A percentile compares a stretch with the other conserved stretches of the same genome.
phyloP scores from a whole-genome alignment of 768 basidiomycete genomes.

The Termitomyces eurrhizus region DNA sequence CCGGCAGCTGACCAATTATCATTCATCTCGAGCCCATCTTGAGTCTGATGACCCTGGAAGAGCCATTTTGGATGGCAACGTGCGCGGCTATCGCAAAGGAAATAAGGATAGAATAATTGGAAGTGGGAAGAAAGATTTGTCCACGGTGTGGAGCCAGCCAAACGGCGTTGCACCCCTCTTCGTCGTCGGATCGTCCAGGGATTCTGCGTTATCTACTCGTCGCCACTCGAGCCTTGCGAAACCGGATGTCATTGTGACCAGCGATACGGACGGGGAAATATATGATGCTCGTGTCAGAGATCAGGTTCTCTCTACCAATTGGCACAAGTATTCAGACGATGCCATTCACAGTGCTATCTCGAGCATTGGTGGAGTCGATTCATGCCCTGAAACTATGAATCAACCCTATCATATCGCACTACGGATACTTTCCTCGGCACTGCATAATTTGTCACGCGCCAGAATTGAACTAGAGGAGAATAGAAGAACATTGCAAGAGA shows the following conservation, averaged over 20 bases:
- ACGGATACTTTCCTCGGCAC: slow-evolving; percentile 65
- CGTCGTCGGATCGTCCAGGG: slow-evolving; percentile 37
- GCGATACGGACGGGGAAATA: slow-evolving; percentile 30
- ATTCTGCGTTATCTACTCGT: slow-evolving; percentile 15
- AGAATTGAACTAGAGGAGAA: slow-evolving; percentile 64
- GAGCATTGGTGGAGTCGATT: slow-evolving; percentile 37
- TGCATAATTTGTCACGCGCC: slow-evolving; percentile 52
- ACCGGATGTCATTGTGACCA: slow-evolving; percentile 30
- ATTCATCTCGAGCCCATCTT: slow-evolving; percentile 57
- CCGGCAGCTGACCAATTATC: slow-evolving; percentile 48
- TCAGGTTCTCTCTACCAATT: slow-evolving; percentile 61
- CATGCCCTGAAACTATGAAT: slow-evolving; percentile 39
- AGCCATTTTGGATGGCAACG: slow-evolving; percentile 45
- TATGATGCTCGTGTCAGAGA: slow-evolving; percentile 30
- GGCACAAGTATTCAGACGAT: slow-evolving; percentile 78
- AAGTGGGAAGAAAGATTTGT: slow-evolving; percentile 22
- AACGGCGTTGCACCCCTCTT: slow-evolving; percentile 32
- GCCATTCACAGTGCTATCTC: slow-evolving; percentile 65
- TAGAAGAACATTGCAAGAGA: slow-evolving; percentile 50
- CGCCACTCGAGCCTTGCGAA: slow-evolving; percentile 15
- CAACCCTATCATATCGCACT: slow-evolving; percentile 68
- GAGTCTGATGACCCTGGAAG: slow-evolving; percentile 38
- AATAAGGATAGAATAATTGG: slow-evolving; percentile 26
- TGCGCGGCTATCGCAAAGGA: slow-evolving; percentile 50
- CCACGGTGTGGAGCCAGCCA: slow-evolving; percentile 36